Evolutionary conservation across 495 filamentous ascomycete genomes (phyloP), one percentile per base, ranked within the genome.

Genomic region (Penicillium samsonianum): DNA sequence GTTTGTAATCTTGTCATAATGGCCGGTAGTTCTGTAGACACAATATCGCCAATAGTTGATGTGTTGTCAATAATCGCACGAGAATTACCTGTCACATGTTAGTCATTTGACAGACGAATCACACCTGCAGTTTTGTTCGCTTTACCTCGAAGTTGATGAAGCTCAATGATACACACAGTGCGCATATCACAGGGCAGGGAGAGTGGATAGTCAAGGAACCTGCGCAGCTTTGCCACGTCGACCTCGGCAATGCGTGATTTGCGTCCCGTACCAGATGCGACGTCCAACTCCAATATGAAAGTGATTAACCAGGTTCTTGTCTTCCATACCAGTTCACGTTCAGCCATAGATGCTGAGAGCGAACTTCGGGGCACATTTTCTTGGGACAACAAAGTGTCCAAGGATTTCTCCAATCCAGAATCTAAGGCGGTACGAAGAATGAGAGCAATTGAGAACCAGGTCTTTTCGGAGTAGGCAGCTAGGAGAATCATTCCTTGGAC

Each of bases 401-500:
- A 53, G 0, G 74, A 77, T 45, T 75, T 76, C 54, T 77, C 74
- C 6, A 77, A 62, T 0, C 74, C 74, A 25, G 73, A 74, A 44
- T 77, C 74, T 33, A 77, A 56, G 0, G 74, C 74, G 1, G 74
- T 77, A 19, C 74, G 70, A 22, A 77, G 57, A 48, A 77, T 77
- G 6, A 77, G 70, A 8, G 74, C 74, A 2, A 69, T 77, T 4
- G 74, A 77, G 50, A 77, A 77, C 74, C 74, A 77, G 0, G 74
- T 76, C 40, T 77, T 77, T 56, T 77, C 74, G 0, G 74, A 77
- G 23, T 77, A 77, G 8, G 74, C 74, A 9, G 74, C 74, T 0
- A 77, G 64, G 5, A 77, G 64, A 46, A 77, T 72, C 74, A 77
- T 77, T 11, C 73, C 74, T 30, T 77, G 74, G 0, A 77, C 74